Conservation (phyloP, 75 land plant genomes). For the Pseudotsuga menziesii region DNA sequence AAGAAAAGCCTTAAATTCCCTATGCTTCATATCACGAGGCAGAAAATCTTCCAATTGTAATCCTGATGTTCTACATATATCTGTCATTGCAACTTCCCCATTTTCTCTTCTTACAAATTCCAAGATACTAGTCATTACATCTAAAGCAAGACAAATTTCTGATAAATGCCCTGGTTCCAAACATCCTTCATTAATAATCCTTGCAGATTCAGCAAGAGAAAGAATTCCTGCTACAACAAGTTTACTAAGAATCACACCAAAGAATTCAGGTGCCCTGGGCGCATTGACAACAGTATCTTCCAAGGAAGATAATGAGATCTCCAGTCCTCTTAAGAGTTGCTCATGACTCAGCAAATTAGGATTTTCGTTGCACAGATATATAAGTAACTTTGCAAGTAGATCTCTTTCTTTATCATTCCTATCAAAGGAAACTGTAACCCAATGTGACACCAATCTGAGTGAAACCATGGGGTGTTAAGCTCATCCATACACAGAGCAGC, state of each 20-base stretch:
- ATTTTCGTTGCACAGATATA: slow-evolving; percentile 41
- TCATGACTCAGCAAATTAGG: slow-evolving; percentile 41
- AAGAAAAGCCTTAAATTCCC: too few species aligned
- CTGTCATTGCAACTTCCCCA: slow-evolving; percentile 51
- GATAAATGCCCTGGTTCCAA: slow-evolving; percentile 53
- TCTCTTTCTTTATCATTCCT: slow-evolving; percentile 74
- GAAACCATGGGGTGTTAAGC: slow-evolving; percentile 60
- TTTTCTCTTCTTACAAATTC: slow-evolving; percentile 44
- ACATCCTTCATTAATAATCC: slow-evolving; percentile 47
- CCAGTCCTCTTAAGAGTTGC: slow-evolving; percentile 76
- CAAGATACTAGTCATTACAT: slow-evolving; percentile 55
- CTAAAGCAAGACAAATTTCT: slow-evolving; percentile 47
- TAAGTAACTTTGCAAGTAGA: slow-evolving; percentile 56
- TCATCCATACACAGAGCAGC: slow-evolving; percentile 77
- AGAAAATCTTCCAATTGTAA: slow-evolving; percentile 59
- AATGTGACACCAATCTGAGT: slow-evolving; percentile 63
- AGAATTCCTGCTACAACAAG: slow-evolving; percentile 45
- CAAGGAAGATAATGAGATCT: slow-evolving; percentile 54
- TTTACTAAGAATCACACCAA: slow-evolving; percentile 63
- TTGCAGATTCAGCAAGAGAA: slow-evolving; percentile 45
- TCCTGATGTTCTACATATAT: too few species aligned
- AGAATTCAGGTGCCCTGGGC: slow-evolving; percentile 75
- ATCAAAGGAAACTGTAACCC: slow-evolving; percentile 86
- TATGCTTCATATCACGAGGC: slow-evolving; percentile 20
- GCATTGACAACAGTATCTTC: slow-evolving; percentile 79